Conservation (phyloP, 495 filamentous ascomycete species). For the Achaetomiella virescens region DNA sequence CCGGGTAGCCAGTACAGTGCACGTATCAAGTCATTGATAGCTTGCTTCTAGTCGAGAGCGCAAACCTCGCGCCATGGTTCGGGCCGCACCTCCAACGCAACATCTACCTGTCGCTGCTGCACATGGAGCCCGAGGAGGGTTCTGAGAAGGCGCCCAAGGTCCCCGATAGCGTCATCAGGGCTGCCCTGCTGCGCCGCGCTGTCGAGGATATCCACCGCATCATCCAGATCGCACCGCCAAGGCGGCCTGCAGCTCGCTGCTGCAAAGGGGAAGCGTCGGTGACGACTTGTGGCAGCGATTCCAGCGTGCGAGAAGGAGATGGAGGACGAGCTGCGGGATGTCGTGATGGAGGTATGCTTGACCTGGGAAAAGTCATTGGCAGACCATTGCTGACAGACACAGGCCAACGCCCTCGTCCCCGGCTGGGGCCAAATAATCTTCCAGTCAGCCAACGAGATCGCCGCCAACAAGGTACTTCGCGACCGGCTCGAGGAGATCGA, state of each 20-base stretch:
- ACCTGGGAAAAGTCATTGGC: no score
- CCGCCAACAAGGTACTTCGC: slow-evolving; percentile 67
- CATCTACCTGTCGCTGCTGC: slow-evolving; percentile 86
- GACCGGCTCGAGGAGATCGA: slow-evolving; percentile 74
- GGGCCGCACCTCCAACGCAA: slow-evolving; percentile 81
- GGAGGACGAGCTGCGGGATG: slow-evolving; percentile 90
- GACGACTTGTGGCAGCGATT: slow-evolving; percentile 97
- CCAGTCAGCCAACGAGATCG: slow-evolving; percentile 82
- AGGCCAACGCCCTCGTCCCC: slow-evolving; percentile 80
- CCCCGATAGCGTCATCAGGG: slow-evolving; percentile 80
- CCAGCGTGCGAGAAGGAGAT: slow-evolving; percentile 87
- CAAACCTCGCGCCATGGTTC: slow-evolving; percentile 88
- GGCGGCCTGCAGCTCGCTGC: slow-evolving; percentile 69
- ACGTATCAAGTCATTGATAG: neutral
- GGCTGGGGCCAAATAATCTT: slow-evolving; percentile 94
- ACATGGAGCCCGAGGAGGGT: slow-evolving; percentile 65
- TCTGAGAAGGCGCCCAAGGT: slow-evolving; percentile 66
- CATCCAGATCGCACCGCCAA: slow-evolving; percentile 80
- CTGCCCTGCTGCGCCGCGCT: slow-evolving; percentile 83
- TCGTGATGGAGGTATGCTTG: slow-evolving; percentile 78
- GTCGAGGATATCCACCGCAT: slow-evolving; percentile 88
- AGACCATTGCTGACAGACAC: neutral
- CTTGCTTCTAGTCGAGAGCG: slow-evolving; percentile 54
- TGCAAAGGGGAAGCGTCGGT: slow-evolving; percentile 87
- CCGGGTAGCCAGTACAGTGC: neutral